Base-by-base conservation (phyloP, 2,329 filamentous ascomycete species). In the Cytospora paraplurivora region DNA sequence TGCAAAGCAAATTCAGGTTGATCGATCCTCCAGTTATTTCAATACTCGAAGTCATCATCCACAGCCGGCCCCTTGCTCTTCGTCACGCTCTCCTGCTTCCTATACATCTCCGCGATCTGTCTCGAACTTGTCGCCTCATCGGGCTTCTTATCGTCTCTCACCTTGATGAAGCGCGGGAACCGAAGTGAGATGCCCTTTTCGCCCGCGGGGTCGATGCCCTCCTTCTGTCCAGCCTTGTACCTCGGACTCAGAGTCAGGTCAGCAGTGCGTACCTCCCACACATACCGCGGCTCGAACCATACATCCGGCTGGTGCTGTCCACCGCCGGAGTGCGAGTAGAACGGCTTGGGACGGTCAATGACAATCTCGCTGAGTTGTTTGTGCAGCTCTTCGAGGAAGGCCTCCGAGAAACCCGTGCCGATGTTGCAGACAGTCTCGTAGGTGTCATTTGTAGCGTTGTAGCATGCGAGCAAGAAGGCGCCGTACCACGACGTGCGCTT, bases 341-440 rank as follows among this genome's bases (percentile, higher is more conserved):
- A 99, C 0, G 95, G 95, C 73, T 99, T 99, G 1, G 94, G 86
- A 1, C 88, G 87, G 72, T 96, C 92, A 69, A 99, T 99, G 69
- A 90, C 87, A 56, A 92, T 87, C 10, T 87, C 83, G 0, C 86
- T 89, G 34, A 99, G 87, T 58, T 89, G 82, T 32, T 84, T 81
- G 79, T 98, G 88, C 15, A 98, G 82, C 41, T 93, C 90, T 71
- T 96, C 91, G n/a, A 99, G 88, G 3, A 94, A 84, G n/a, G 89
- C 91, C 77, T 99, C 95, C 0, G 90, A 94, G 78, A 99, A 99
- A 2, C 95, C 95, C 0, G 95, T 99, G 69, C 95, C 95, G 71
- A 99, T 98, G 76, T 99, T 99, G 85, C 95, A 99, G 2, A 99
- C 88, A 0, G 93, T 96, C 77, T 99, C 95, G 78, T 96, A 99